phyloP scores from a whole-genome alignment of 2,329 filamentous ascomycete species.

The Claviceps fusiformis region DNA sequence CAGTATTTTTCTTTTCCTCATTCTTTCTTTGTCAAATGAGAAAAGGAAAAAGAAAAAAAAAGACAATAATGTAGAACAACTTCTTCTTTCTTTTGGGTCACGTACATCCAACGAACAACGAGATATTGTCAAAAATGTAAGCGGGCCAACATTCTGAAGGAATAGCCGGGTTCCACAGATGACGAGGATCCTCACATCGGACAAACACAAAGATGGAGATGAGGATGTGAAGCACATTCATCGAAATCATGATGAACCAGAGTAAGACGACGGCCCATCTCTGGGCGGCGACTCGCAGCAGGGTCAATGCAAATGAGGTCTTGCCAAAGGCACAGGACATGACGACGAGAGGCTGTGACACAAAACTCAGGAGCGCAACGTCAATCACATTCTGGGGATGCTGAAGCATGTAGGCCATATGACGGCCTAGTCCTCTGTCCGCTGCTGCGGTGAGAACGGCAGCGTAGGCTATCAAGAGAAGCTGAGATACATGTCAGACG shows the following conservation, averaged over 20 bases:
- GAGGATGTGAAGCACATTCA: constrained; percentile 3
- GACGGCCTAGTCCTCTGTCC: constrained; percentile 5
- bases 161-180: constrained; percentile 4
- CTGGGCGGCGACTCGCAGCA: constrained; percentile 5
- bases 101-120: constrained; percentile 6
- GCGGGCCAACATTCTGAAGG: constrained; percentile 3
- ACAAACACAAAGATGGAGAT: constrained; percentile 5
- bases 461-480: constrained; percentile 3
- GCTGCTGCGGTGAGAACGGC: constrained; percentile 3
- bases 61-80: background rate
- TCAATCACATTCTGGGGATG: constrained; percentile 2
- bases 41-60: background rate
- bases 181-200: constrained; percentile 4
- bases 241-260: constrained; percentile 6
- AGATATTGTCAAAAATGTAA: background rate
- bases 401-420: constrained; percentile 1
- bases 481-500: background rate
- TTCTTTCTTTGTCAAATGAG: background rate
- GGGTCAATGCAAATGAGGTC: constrained; percentile 4
- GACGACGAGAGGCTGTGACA: constrained; percentile 5
- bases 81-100: background rate
- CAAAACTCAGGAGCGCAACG: constrained; percentile 4
- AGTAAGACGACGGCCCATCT: constrained; percentile 3
- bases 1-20: background rate
- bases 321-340: constrained; percentile 7